phyloP scores from a whole-genome alignment of 192 early-diverging fungal species.

The Backusella luteola region DNA sequence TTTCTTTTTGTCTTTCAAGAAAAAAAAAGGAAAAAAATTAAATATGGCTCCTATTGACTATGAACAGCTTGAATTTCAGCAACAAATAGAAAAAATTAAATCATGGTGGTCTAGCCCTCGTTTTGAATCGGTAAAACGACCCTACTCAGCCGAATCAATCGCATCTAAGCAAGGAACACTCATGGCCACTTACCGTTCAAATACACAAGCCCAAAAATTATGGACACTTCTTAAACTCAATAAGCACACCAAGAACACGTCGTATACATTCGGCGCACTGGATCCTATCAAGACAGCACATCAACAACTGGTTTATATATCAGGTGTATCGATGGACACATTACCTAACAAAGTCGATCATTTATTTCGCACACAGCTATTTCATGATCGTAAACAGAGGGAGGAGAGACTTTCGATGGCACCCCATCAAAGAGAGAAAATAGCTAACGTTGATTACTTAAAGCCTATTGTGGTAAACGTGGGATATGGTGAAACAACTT shows the following conservation, averaged over 20 bases:
- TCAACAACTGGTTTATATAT: conserved; percentile 94
- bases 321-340: conserved; percentile 95
- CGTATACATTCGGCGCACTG: conserved; percentile 91
- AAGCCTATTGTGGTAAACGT: conserved; percentile 95
- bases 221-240: conserved; percentile 80
- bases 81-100: conserved; percentile 81
- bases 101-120: conserved; percentile 86
- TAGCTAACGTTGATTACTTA: conserved; percentile 80
- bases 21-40: neutral
- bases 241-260: conserved; percentile 74
- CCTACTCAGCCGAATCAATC: conserved; percentile 83
- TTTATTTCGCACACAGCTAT: conserved; percentile 93
- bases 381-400: conserved; percentile 96
- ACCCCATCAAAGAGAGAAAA: conserved; percentile 58
- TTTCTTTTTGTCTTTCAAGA: neutral
- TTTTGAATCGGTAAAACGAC: conserved; percentile 78
- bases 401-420: conserved; percentile 79
- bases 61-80: conserved; percentile 72
- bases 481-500: conserved; percentile 96
- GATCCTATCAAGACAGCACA: conserved; percentile 91
- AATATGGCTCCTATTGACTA: conserved; percentile 40
- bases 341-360: conserved; percentile 99
- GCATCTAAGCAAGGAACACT: conserved; percentile 87
- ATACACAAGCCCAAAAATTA: conserved; percentile 90
- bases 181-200: conserved; percentile 70